Evolutionary conservation across 2,329 filamentous ascomycete species (phyloP).

Genomic region (Coniella lustricola): DNA sequence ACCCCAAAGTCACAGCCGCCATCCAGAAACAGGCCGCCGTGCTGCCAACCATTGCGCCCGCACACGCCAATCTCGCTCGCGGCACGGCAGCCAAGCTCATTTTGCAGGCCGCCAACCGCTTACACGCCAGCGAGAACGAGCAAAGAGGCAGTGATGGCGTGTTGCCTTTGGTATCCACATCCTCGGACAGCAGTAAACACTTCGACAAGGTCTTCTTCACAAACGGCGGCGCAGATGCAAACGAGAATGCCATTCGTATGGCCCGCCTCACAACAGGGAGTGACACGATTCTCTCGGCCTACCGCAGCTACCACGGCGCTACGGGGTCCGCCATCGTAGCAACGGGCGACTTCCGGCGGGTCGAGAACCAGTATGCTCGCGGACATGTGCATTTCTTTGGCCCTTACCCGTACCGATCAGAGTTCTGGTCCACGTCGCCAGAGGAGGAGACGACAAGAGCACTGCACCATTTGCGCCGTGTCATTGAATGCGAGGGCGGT

Average conservation of each 20-base stretch:
- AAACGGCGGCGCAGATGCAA: constrained; percentile 14
- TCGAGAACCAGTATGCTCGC: constrained; percentile 16
- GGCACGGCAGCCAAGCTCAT: constrained; percentile 14
- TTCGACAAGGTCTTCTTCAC: constrained; percentile 17
- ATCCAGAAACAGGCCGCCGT: constrained; percentile 13
- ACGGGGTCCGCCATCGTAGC: constrained; percentile 16
- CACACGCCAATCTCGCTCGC: constrained; percentile 14
- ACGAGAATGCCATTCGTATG: constrained; percentile 16
- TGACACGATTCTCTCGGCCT: constrained; percentile 16
- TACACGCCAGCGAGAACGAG: neutral
- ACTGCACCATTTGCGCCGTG: constrained; percentile 13
- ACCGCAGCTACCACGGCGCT: constrained; percentile 21
- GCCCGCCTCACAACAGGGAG: constrained; percentile 12
- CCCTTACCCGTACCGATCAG: constrained; percentile 12
- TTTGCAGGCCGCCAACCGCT: constrained; percentile 11
- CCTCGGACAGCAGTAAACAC: neutral
- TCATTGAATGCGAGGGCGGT: constrained; percentile 15
- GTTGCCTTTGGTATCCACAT: too few species aligned
- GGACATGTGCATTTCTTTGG: constrained; percentile 16
- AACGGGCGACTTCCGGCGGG: constrained; percentile 20
- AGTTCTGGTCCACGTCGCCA: constrained; percentile 13
- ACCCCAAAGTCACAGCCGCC: constrained; percentile 15
- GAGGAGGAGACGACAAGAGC: constrained; percentile 13
- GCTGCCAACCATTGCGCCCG: constrained; percentile 11
- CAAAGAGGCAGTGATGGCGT: too few species aligned